Evolutionary conservation across 768 basidiomycete genomes (phyloP).

Genomic region (Termitomyces sp.): DNA sequence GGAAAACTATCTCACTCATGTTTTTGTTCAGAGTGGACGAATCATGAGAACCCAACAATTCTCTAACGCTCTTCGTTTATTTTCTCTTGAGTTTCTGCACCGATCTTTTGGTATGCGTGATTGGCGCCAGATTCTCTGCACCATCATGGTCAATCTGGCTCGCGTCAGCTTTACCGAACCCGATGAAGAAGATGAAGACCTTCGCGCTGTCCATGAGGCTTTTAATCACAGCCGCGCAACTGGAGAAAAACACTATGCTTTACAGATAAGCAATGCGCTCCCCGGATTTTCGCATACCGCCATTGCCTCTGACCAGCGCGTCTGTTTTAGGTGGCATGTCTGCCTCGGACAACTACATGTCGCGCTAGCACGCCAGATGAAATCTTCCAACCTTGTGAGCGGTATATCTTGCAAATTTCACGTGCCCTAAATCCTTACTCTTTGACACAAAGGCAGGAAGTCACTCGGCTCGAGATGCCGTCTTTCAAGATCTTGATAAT

Average conservation of each 20-base stretch:
- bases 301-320: slow-evolving; percentile 5
- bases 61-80: not conserved
- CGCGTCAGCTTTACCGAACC: not conserved
- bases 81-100: not conserved
- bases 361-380: not conserved
- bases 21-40: not conserved
- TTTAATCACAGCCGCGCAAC: not conserved
- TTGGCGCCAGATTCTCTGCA: slow-evolving; percentile 1
- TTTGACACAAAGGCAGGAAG: not conserved
- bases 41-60: not conserved
- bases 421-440: no score
- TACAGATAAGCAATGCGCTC: not conserved
- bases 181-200: slow-evolving; percentile 1
- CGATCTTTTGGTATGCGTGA: not conserved
- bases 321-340: slow-evolving; percentile 3
- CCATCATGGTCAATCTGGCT: not conserved
- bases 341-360: not conserved
- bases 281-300: not conserved
- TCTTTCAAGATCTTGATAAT: not conserved
- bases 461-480: not conserved
- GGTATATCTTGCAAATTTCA: no score
- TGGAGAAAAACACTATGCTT: not conserved
- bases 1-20: not conserved
- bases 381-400: not conserved
- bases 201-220: not conserved